Conservation (phyloP, 169 alveolate species). For the Miamiensis avidus region DNA sequence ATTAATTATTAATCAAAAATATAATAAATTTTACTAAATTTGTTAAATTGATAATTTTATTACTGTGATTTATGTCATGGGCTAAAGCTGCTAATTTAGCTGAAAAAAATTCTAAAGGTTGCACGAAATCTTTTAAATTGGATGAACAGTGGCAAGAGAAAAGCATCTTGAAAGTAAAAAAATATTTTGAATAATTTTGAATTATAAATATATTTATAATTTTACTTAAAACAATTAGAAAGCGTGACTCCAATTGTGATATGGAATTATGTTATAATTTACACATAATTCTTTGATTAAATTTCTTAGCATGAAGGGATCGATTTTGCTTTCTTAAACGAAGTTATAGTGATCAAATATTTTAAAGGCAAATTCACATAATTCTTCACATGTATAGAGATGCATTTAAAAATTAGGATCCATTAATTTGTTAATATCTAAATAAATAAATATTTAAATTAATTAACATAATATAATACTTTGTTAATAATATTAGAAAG, state of each 20-base stretch:
- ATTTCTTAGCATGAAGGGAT: neutral
- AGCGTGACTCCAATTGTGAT: conserved; percentile 51
- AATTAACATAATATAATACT: neutral
- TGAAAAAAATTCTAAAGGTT: conserved; percentile 34
- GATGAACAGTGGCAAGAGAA: conserved; percentile 35
- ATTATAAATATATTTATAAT: neutral
- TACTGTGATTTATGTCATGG: conserved; percentile 49
- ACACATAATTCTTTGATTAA: conserved; percentile 30
- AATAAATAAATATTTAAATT: neutral
- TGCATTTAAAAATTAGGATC: conserved; percentile 22
- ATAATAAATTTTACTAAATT: neutral
- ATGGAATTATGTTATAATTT: conserved; percentile 43
- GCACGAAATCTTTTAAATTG: conserved; percentile 13
- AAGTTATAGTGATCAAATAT: conserved; percentile 11
- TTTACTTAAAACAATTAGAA: conserved; percentile 33
- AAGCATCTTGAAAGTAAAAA: conserved; percentile 7
- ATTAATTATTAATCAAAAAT: neutral
- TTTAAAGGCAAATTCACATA: conserved; percentile 2
- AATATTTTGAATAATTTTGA: neutral
- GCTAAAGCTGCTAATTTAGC: conserved; percentile 44
- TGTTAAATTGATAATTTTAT: neutral
- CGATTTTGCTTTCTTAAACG: neutral
- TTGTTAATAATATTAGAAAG: neutral
- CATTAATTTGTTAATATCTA: conserved; percentile 14
- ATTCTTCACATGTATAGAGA: conserved; percentile 13